phyloP scores from a whole-genome alignment of 805 yeast species.

The Metschnikowia hibisci region DNA sequence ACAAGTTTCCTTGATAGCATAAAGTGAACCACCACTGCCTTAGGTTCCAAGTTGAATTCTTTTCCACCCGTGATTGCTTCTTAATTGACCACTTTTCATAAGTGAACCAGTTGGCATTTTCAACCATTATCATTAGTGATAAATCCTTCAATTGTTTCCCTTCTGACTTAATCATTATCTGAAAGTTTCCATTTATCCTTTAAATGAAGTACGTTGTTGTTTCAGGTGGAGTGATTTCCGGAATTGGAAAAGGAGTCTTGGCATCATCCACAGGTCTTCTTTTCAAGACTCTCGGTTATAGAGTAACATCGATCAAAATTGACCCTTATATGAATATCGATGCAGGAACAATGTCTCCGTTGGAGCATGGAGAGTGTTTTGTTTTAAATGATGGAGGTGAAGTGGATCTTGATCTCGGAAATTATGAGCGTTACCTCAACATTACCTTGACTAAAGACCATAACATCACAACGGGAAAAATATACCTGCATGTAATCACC shows the following conservation, averaged over 20 bases:
- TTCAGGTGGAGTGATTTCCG: conserved; percentile 98
- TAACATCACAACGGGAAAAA: conserved; percentile 97
- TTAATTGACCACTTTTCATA: too few species aligned
- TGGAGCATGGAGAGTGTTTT: conserved; percentile 98
- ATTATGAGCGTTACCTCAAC: conserved; percentile 94
- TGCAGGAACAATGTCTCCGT: conserved; percentile 99
- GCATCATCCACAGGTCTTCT: conserved; percentile 97
- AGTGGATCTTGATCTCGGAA: conserved; percentile 96
- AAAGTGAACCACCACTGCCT: too few species aligned
- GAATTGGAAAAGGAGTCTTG: conserved; percentile 97
- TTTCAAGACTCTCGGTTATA: conserved; percentile 86
- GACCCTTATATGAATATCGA: conserved; percentile 99
- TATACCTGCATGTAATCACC: conserved; percentile 90
- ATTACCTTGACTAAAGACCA: conserved; percentile 91
- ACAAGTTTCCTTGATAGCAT: background rate
- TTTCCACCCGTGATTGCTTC: too few species aligned
- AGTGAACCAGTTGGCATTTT: too few species aligned
- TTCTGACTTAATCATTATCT: too few species aligned
- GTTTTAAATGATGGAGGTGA: conserved; percentile 99
- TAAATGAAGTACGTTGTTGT: conserved; percentile 97
- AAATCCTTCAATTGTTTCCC: too few species aligned
- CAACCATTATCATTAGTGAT: too few species aligned
- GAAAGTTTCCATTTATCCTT: background rate
- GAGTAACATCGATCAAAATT: conserved; percentile 95
- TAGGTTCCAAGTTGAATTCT: too few species aligned